These are phyloP conservation scores for Cystobasidium slooffiae DNA, from an alignment of 1,284 basidiomycete genomes.

Conservation along the genomic window DNA sequence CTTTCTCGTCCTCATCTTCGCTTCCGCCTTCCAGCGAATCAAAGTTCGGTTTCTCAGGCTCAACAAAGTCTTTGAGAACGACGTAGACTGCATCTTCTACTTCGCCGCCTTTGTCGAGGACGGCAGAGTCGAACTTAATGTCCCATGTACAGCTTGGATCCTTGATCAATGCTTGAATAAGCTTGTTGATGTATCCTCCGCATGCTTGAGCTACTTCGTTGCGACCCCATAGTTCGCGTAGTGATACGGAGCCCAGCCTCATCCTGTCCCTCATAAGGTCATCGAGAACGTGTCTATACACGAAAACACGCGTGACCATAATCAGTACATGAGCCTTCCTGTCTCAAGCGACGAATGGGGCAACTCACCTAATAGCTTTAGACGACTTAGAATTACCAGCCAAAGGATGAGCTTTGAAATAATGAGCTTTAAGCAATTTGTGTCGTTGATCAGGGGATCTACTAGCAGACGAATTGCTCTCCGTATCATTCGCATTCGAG, in stretches of 20 bases:
- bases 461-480: constrained; percentile 21
- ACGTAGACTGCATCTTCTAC: constrained; percentile 37
- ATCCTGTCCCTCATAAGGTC: constrained; percentile 41
- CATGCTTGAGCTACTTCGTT: constrained; percentile 34
- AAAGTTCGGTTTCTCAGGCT: constrained; percentile 20
- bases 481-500: constrained; percentile 9
- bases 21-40: constrained; percentile 8
- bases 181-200: constrained; percentile 45
- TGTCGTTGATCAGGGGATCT: constrained; percentile 26
- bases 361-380: constrained; percentile 20
- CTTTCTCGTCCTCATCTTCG: constrained; percentile 3
- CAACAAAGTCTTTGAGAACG: constrained; percentile 29
- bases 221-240: constrained; percentile 42
- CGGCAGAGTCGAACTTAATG: constrained; percentile 13
- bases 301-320: background rate
- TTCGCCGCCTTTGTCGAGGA: constrained; percentile 3
- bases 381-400: constrained; percentile 28
- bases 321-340: background rate
- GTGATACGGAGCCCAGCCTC: constrained; percentile 1
- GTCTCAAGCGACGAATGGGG: background rate
- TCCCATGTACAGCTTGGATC: constrained; percentile 33
- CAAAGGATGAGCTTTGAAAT: constrained; percentile 23
- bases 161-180: constrained; percentile 29
- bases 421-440: constrained; percentile 37
- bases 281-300: constrained; percentile 24